Evolutionary conservation across 192 early-diverging fungal genomes (phyloP).

Genomic region (Spizellomyces punctatus): DNA sequence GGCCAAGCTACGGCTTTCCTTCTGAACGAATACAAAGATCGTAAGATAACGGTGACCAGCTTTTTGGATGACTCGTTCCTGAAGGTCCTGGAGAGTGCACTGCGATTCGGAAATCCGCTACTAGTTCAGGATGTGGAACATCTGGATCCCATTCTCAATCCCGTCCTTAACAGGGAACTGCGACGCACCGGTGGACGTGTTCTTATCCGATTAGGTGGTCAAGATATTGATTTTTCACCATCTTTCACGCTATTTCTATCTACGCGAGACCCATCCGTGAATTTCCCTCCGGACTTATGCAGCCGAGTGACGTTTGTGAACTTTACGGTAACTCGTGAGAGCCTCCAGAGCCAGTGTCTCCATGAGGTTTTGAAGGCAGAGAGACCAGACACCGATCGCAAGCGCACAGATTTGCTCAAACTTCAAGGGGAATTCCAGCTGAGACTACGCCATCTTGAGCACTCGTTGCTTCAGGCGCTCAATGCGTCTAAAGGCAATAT

Average conservation of each 20-base stretch:
- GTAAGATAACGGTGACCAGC: conserved; percentile 90
- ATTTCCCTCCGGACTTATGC: conserved; percentile 96
- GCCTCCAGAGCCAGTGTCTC: conserved; percentile 97
- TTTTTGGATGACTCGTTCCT: conserved; percentile 97
- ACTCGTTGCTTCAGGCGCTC: conserved; percentile 87
- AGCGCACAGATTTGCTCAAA: conserved; percentile 89
- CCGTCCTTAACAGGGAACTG: conserved; percentile 96
- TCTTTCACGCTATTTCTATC: conserved; percentile 92
- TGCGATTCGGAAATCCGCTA: conserved; percentile 98
- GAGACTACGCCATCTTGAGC: conserved; percentile 89
- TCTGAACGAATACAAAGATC: conserved; percentile 79
- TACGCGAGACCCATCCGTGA: conserved; percentile 91
- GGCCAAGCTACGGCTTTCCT: conserved; percentile 91
- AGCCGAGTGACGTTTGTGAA: conserved; percentile 98
- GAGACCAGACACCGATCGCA: conserved; percentile 92
- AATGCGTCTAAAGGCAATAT: conserved; percentile 96
- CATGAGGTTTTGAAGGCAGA: conserved; percentile 93
- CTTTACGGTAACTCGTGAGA: conserved; percentile 95
- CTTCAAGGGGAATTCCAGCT: conserved; percentile 97
- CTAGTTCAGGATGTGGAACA: conserved; percentile 97
- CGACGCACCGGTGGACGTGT: conserved; percentile 95
- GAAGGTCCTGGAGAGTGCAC: conserved; percentile 95
- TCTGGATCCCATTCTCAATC: conserved; percentile 96
- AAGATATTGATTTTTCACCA: conserved; percentile 99
- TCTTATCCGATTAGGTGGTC: conserved; percentile 90